Percentiles rank a stretch among this genome's conserved stretches.
Conservation (phyloP, 768 basidiomycete genomes). For the Agaricus sinodeliciosus region DNA sequence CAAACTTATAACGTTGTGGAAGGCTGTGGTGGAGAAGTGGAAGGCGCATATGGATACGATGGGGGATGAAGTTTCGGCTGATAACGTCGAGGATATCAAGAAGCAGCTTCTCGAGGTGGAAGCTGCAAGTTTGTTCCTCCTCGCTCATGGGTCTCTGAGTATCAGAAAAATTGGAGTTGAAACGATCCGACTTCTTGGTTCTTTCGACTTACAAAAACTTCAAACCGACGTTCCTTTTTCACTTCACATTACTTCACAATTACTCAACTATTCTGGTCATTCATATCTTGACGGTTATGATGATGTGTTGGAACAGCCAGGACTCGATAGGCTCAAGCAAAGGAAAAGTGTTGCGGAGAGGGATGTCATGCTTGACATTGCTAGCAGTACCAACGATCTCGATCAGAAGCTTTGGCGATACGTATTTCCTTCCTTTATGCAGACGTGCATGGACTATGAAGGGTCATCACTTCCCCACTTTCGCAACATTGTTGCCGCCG, state of each 20-base stretch:
- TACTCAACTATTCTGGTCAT: constrained; percentile 46
- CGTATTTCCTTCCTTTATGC: constrained; percentile 61
- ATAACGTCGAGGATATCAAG: constrained; percentile 34
- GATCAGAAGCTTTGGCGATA: constrained; percentile 74
- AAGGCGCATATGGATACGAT: constrained; percentile 39
- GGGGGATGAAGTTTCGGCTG: constrained; percentile 31
- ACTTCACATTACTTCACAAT: constrained; percentile 30
- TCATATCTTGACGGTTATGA: constrained; percentile 55
- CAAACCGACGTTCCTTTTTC: constrained; percentile 22
- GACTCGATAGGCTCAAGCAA: constrained; percentile 55
- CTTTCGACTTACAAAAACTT: constrained; percentile 35
- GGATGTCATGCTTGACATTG: constrained; percentile 60
- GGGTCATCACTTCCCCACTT: constrained; percentile 41
- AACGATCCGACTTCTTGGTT: constrained; percentile 51
- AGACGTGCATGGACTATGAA: constrained; percentile 43
- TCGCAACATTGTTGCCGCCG: constrained; percentile 62
- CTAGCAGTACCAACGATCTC: constrained; percentile 59
- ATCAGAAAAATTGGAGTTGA: constrained; percentile 40
- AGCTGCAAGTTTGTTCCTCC: constrained; percentile 67
- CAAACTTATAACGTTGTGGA: constrained; percentile 69
- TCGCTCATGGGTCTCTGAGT: constrained; percentile 44
- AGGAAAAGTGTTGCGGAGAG: constrained; percentile 54
- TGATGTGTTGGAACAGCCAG: constrained; percentile 56
- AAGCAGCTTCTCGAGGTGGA: constrained; percentile 57
- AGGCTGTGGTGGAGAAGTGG: constrained; percentile 65